phyloP scores from a whole-genome alignment of 805 yeast species.

The Brettanomyces sp. region DNA sequence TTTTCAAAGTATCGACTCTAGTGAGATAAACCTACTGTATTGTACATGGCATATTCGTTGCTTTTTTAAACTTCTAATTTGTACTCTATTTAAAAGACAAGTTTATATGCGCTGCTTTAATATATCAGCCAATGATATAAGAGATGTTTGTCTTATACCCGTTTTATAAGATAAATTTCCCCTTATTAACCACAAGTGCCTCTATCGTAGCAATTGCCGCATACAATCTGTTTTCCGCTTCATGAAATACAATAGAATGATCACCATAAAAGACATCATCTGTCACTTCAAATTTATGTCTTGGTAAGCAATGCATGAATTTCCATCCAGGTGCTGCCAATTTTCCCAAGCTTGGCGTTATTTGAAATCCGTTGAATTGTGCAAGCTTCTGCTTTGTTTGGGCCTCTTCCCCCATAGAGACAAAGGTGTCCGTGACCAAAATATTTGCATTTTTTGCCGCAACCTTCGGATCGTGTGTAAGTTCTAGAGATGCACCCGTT shows the following conservation, averaged over 20 bases:
- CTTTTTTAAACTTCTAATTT: no score
- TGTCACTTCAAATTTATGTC: constrained; percentile 88
- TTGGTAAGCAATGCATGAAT: constrained; percentile 97
- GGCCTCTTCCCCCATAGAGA: constrained; percentile 95
- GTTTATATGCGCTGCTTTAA: no score
- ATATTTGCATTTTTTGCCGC: constrained; percentile 73
- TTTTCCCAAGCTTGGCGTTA: constrained; percentile 54
- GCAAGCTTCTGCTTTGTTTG: constrained; percentile 63
- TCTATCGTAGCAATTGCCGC: constrained; percentile 94
- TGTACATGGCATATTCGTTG: no score
- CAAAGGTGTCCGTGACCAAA: constrained; percentile 92
- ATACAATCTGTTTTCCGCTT: constrained; percentile 92
- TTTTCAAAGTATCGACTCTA: no score
- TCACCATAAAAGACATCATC: constrained; percentile 88
- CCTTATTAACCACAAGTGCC: constrained; percentile 79
- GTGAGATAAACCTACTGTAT: no score
- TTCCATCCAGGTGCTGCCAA: constrained; percentile 67
- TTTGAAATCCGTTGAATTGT: constrained; percentile 83
- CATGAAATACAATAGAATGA: constrained; percentile 80
- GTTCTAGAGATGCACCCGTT: constrained; percentile 43
- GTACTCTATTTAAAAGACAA: no score
- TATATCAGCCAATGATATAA: no score
- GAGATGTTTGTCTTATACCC: not conserved
- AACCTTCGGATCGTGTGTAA: constrained; percentile 61
- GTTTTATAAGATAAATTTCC: constrained; percentile 30